These are phyloP conservation scores for Neurospora sp. DNA, from an alignment of 495 filamentous ascomycete species.

Conservation along the genomic window DNA sequence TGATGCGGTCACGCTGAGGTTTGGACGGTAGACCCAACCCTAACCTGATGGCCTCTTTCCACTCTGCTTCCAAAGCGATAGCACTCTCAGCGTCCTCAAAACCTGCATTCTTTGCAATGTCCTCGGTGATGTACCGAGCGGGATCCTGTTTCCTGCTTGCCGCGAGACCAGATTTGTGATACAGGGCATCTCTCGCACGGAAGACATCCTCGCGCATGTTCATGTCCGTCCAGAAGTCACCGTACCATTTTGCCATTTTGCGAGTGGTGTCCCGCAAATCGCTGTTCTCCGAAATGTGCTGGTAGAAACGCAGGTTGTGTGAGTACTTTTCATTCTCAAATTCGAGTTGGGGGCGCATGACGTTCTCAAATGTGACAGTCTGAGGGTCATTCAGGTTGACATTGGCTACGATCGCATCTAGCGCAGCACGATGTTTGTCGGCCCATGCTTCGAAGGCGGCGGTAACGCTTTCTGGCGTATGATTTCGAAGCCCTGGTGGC, in stretches of 20 bases:
- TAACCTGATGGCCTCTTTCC: slow-evolving; percentile 47
- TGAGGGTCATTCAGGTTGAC: slow-evolving; percentile 39
- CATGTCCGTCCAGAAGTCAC: slow-evolving; percentile 49
- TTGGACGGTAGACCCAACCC: slow-evolving; percentile 45
- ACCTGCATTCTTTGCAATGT: slow-evolving; percentile 18
- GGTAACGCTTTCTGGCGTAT: slow-evolving; percentile 65
- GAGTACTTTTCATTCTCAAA: slow-evolving; percentile 54
- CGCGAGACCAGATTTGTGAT: slow-evolving; percentile 31
- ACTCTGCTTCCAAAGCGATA: slow-evolving; percentile 45
- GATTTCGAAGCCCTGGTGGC: slow-evolving; percentile 74
- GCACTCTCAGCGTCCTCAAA: slow-evolving; percentile 37
- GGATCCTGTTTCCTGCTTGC: slow-evolving; percentile 26
- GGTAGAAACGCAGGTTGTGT: slow-evolving; percentile 65
- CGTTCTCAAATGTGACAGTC: slow-evolving; percentile 55
- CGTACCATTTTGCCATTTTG: slow-evolving; percentile 49
- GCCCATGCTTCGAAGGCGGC: slow-evolving; percentile 68
- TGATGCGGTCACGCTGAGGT: slow-evolving; percentile 48
- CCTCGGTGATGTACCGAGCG: slow-evolving; percentile 21
- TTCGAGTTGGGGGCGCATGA: slow-evolving; percentile 51
- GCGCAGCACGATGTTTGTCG: slow-evolving; percentile 51
- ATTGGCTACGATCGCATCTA: slow-evolving; percentile 63
- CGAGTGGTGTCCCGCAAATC: slow-evolving; percentile 55
- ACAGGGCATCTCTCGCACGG: slow-evolving; percentile 44
- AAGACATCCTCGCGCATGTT: slow-evolving; percentile 54
- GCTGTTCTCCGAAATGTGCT: slow-evolving; percentile 61